Evolutionary conservation across 176 grass and related monocot genomes (phyloP).

Genomic region (Bothriochloa decipiens): DNA sequence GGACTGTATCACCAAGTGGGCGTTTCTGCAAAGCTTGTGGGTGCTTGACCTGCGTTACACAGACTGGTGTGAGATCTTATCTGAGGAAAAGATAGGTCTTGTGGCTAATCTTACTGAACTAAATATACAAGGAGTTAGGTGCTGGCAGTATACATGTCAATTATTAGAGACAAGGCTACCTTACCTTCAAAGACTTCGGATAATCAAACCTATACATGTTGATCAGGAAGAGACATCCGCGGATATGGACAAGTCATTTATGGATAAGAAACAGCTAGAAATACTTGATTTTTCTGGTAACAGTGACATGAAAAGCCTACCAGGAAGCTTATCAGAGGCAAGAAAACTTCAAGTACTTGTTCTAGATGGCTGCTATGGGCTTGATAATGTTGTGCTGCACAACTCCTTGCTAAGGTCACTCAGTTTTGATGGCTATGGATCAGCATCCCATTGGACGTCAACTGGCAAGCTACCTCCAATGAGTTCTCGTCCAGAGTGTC

Average conservation of each 20-base stretch:
- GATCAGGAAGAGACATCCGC: not conserved
- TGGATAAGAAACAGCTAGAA: not conserved
- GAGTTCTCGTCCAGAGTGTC: not conserved
- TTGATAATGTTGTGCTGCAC: not conserved
- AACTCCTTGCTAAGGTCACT: not conserved
- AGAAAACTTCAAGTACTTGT: not conserved
- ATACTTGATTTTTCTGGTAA: not conserved
- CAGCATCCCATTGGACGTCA: not conserved
- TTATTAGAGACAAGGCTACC: not conserved
- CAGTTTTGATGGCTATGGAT: not conserved
- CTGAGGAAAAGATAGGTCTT: not conserved
- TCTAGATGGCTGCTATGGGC: not conserved
- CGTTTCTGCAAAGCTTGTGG: not conserved
- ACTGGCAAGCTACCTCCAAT: not conserved
- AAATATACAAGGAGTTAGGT: not conserved
- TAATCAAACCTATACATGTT: not conserved
- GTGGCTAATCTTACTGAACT: not conserved
- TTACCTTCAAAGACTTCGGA: not conserved
- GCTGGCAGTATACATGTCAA: not conserved
- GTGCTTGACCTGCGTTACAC: conserved; percentile 3
- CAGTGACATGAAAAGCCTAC: not conserved
- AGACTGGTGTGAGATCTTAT: not conserved
- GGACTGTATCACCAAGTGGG: not conserved
- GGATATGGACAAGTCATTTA: not conserved
- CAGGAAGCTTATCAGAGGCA: not conserved